A percentile compares a stretch with the other conserved stretches of the same genome.
phyloP scores from a whole-genome alignment of 257 asterid species.

The Gentiana dahurica region DNA sequence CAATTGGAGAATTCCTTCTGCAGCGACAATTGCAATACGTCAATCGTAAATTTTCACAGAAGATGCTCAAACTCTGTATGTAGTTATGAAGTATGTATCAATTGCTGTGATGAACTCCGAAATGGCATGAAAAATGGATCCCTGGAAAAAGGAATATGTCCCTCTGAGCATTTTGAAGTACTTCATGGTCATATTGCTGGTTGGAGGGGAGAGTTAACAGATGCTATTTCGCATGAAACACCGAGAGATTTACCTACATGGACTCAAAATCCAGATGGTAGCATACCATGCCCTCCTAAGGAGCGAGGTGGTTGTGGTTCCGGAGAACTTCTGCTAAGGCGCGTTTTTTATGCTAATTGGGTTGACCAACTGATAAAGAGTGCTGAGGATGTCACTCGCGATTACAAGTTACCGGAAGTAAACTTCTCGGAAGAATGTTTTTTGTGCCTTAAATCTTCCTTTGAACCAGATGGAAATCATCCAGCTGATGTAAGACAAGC shows the following conservation, averaged over 20 bases:
- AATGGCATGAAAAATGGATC: constrained; percentile 41
- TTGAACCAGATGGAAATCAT: constrained; percentile 12
- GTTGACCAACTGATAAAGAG: constrained; percentile 37
- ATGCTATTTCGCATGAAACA: constrained; percentile 10
- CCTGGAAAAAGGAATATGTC: constrained; percentile 14
- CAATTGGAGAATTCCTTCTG: constrained; percentile 11
- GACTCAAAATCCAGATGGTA: constrained; percentile 38
- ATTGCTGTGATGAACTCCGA: constrained; percentile 70
- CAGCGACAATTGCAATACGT: constrained; percentile 81
- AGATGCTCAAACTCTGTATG: constrained; percentile 58
- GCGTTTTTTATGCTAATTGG: constrained; percentile 44
- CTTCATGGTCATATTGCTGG: constrained; percentile 4
- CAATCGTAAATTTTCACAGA: constrained; percentile 68
- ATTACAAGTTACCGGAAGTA: constrained; percentile 25
- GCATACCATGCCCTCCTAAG: constrained; percentile 68
- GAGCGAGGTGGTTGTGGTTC: constrained; percentile 68
- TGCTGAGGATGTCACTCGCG: constrained; percentile 35
- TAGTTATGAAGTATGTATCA: constrained; percentile 56
- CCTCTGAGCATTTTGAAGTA: constrained; percentile 10
- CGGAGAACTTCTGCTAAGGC: constrained; percentile 34
- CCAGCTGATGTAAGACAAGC: constrained; percentile 37
- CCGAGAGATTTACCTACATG: constrained; percentile 25
- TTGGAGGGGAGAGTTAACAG: constrained; percentile 13
- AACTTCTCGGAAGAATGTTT: constrained; percentile 36
- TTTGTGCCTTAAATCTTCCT: constrained; percentile 18